Percentiles rank a stretch among this genome's conserved stretches.
These are phyloP conservation scores for Penicillium glabrum DNA, from an alignment of 2,329 filamentous ascomycete species.

Conservation along the genomic window DNA sequence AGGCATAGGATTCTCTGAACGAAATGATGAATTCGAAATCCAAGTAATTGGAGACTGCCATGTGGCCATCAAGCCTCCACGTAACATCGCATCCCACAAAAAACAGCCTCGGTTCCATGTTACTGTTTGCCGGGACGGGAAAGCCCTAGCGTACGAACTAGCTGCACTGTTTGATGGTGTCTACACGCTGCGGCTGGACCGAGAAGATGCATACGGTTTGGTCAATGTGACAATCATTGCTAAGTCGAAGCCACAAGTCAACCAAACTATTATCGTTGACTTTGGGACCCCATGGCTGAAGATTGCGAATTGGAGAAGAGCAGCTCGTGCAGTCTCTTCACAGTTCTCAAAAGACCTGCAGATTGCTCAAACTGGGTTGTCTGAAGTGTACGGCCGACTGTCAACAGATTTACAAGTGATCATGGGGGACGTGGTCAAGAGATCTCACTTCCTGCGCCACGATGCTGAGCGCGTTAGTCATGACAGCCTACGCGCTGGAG, in stretches of 20 bases:
- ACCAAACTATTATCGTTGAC: slow-evolving; percentile 40
- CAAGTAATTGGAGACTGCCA: slow-evolving; percentile 55
- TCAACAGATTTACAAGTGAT: slow-evolving; percentile 39
- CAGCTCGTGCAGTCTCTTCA: slow-evolving; percentile 35
- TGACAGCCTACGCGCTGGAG: slow-evolving; percentile 25
- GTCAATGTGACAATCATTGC: slow-evolving; percentile 51
- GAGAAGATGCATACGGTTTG: slow-evolving; percentile 49
- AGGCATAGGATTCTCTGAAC: slow-evolving; percentile 22
- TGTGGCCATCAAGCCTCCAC: slow-evolving; percentile 53
- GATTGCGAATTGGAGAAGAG: slow-evolving; percentile 46
- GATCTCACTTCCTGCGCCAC: slow-evolving; percentile 32
- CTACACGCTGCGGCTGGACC: slow-evolving; percentile 52
- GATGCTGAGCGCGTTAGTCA: slow-evolving; percentile 29
- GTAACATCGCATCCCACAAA: slow-evolving; percentile 41
- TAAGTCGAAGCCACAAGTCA: slow-evolving; percentile 33
- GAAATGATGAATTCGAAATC: slow-evolving; percentile 50
- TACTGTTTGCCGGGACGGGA: slow-evolving; percentile 46
- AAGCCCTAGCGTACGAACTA: slow-evolving; percentile 45
- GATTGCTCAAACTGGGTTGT: slow-evolving; percentile 39
- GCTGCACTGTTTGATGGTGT: slow-evolving; percentile 54
- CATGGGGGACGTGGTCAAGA: slow-evolving; percentile 38
- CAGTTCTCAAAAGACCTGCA: slow-evolving; percentile 39
- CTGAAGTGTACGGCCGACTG: slow-evolving; percentile 38
- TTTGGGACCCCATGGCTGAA: slow-evolving; percentile 50
- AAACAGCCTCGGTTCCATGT: slow-evolving; percentile 52